phyloP scores from a whole-genome alignment of 257 asterid species.

The Jaltomata sinuosa region DNA sequence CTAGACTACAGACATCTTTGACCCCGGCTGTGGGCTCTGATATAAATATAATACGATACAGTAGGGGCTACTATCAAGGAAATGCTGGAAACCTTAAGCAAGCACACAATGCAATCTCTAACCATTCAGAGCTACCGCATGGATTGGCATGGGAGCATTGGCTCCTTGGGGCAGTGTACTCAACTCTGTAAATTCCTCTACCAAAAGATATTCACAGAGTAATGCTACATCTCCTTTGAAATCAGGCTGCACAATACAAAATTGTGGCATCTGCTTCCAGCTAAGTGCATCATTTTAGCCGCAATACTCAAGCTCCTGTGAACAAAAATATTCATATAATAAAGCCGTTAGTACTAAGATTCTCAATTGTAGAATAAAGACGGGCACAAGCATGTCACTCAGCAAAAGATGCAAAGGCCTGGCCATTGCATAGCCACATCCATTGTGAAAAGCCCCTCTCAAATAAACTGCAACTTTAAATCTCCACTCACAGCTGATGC shows the following conservation, averaged over 20 bases:
- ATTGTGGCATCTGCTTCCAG: neutral
- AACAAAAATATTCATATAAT: neutral
- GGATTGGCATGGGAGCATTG: neutral
- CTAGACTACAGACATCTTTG: neutral
- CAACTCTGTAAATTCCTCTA: neutral
- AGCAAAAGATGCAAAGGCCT: neutral
- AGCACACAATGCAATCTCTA: neutral
- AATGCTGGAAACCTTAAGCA: neutral
- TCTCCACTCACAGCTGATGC: neutral
- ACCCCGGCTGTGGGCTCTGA: neutral
- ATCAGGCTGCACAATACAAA: neutral
- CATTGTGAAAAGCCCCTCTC: neutral
- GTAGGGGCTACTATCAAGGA: neutral
- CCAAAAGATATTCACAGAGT: slow-evolving; percentile 4
- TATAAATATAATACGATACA: neutral
- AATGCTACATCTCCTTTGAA: neutral
- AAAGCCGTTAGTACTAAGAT: neutral
- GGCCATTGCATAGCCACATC: neutral
- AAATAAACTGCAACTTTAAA: neutral
- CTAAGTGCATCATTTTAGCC: neutral
- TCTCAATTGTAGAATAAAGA: neutral
- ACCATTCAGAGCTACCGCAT: neutral
- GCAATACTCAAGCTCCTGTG: neutral
- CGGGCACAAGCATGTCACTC: neutral
- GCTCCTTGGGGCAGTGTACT: neutral